Evolutionary conservation across 2,329 filamentous ascomycete species (phyloP).

Genomic region (Venturia aucupariae): DNA sequence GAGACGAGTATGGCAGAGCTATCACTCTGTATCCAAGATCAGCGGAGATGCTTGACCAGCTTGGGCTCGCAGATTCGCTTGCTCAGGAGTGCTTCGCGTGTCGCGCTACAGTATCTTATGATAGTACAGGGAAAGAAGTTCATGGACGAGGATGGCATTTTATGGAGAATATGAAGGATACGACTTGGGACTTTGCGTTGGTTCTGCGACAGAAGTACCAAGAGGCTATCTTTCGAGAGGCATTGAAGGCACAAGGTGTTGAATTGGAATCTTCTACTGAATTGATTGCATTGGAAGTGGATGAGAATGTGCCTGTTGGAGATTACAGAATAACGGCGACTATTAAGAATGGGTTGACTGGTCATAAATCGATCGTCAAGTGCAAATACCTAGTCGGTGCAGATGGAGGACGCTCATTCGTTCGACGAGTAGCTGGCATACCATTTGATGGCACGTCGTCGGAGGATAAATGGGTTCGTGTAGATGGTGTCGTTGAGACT

Average conservation of each 20-base stretch:
- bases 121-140: constrained; percentile 36
- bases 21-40: constrained; percentile 46
- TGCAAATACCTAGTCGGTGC: constrained; percentile 44
- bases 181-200: constrained; percentile 43
- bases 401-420: constrained; percentile 43
- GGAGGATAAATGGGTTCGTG: constrained; percentile 45
- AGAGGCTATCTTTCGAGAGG: constrained; percentile 43
- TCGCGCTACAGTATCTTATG: constrained; percentile 40
- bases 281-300: constrained; percentile 30
- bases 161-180: constrained; percentile 44
- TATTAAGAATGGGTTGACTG: constrained; percentile 24
- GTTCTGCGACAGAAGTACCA: constrained; percentile 48
- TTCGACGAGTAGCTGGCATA: constrained; percentile 38
- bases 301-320: constrained; percentile 24
- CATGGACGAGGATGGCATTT: constrained; percentile 42
- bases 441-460: constrained; percentile 41
- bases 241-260: constrained; percentile 29
- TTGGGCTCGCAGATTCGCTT: constrained; percentile 41
- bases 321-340: constrained; percentile 24
- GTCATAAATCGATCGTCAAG: constrained; percentile 22
- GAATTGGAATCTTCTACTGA: constrained; percentile 29
- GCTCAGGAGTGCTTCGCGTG: constrained; percentile 46
- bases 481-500: constrained; percentile 42
- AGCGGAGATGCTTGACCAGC: constrained; percentile 44
- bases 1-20: constrained; percentile 45